Conservation (phyloP, 2,329 filamentous ascomycete genomes). For the Sporothrix euskadiensis region DNA sequence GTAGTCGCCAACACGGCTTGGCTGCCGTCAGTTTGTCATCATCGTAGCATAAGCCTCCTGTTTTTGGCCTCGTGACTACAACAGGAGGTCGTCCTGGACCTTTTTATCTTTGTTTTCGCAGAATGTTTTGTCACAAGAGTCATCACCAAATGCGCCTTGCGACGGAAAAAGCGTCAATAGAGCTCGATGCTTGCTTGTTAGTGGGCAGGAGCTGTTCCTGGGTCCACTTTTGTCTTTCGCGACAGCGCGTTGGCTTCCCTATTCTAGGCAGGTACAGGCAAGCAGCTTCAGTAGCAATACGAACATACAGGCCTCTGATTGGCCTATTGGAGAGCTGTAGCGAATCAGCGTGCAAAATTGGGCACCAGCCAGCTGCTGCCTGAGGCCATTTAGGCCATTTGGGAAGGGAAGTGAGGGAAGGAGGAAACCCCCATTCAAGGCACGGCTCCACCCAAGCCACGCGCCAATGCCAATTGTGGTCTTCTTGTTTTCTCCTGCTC, state of each 20-base stretch:
- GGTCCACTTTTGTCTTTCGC: constrained; percentile 15
- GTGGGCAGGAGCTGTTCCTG: constrained; percentile 10
- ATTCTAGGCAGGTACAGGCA: constrained; percentile 21
- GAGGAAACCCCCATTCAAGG: neutral
- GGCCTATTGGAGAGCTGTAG: neutral
- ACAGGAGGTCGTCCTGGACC: neutral
- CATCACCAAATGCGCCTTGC: constrained; percentile 10
- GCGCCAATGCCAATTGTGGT: neutral
- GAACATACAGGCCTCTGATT: constrained; percentile 15
- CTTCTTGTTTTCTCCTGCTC: constrained; percentile 16
- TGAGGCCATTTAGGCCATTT: constrained; percentile 19
- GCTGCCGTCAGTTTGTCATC: neutral
- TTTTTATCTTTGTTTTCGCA: too few relatives aligned
- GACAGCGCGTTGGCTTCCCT: neutral
- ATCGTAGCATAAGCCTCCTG: neutral
- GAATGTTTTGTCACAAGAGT: constrained; percentile 8
- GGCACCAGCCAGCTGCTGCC: constrained; percentile 25
- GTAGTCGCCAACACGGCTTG: neutral
- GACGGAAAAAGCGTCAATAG: neutral
- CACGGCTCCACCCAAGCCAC: constrained; percentile 20
- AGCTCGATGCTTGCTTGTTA: neutral
- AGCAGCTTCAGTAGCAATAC: neutral
- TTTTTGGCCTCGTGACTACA: neutral
- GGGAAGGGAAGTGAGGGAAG: neutral
- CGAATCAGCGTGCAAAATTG: constrained; percentile 26